Evolutionary conservation across 331 rosid species (phyloP), one percentile per base, ranked within the genome.

Genomic region (Pyrus hybrid): DNA sequence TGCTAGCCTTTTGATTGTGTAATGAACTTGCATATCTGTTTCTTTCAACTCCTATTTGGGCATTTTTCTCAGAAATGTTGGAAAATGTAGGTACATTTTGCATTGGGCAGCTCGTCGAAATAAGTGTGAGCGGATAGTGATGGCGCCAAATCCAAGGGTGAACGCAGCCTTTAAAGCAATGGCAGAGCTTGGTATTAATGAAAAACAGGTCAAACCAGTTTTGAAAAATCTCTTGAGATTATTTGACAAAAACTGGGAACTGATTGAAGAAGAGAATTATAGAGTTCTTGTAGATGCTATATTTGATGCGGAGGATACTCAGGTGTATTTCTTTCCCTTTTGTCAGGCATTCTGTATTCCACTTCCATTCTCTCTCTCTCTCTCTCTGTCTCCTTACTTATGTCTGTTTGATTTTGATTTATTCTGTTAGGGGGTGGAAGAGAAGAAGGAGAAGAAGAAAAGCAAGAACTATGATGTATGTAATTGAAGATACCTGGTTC

Each of bases 251-350:
- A 86, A 92, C 70, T 92, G 99, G 99, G 91, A 82, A 45, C 92
- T 95, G 20, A 95, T 95, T 45, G 99, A 95, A 89, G 92, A 78
- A 88, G 99, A 95, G 85, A 89, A 81, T 71, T 95, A 90, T 73
- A 84, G 97, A 84, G 97, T 67, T 85, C 90, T 95, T 28, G 89
- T 89, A 63, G 97, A 92, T 88, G 93, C 97, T 41, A 88, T 95
- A 71, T 92, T 95, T 68, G 97, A 95, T 20, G 92, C 77, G 23
- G 97, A 89, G 21, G 97, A 94, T 14, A 77, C 53, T 57, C 57
- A 82, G 98, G 98, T 90, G 21, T 73, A 20, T 13, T n/a, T 29
- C 20, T 61, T 60, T 25, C 67, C 45, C 17, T n/a, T 66, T 57
- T 51, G 22, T 68, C 43, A 63, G 47, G 26, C 35, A 26, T 28